Evolutionary conservation across 1,284 basidiomycete genomes (phyloP).

Genomic region (Cryptococcus sp.): DNA sequence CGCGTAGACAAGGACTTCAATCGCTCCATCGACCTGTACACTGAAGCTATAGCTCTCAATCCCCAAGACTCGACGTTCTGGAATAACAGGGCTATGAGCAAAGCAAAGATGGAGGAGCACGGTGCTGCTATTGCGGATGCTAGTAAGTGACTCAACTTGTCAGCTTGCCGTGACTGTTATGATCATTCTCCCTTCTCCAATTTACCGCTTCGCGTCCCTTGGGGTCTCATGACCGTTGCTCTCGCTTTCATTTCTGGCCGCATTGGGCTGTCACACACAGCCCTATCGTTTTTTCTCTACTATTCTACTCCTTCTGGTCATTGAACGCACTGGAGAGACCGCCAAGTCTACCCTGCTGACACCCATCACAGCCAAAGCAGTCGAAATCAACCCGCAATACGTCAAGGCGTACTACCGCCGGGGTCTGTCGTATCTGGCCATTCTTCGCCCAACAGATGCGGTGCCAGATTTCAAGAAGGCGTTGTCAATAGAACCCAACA

Average conservation of each 20-base stretch:
- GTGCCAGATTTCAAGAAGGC: conserved; percentile 86
- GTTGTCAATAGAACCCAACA: conserved; percentile 82
- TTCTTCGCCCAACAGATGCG: conserved; percentile 79
- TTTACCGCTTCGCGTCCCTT: too few species aligned
- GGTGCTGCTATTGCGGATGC: conserved; percentile 54
- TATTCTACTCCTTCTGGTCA: conserved; percentile 2
- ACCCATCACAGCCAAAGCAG: conserved; percentile 69
- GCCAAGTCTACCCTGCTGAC: neutral
- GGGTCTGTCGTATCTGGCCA: conserved; percentile 87
- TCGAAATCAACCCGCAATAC: conserved; percentile 85
- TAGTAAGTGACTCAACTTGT: conserved; percentile 40
- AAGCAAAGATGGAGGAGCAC: conserved; percentile 58
- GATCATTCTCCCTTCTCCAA: too few species aligned
- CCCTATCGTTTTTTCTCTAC: conserved; percentile 10
- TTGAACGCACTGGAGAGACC: neutral
- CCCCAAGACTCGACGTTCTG: conserved; percentile 58
- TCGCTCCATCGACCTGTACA: conserved; percentile 70
- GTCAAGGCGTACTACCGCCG: conserved; percentile 75
- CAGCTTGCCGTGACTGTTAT: neutral
- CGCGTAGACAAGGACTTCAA: conserved; percentile 63
- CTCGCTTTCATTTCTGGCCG: too few species aligned
- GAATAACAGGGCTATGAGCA: conserved; percentile 56
- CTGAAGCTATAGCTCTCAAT: conserved; percentile 75
- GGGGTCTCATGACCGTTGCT: too few species aligned
- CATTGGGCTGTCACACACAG: neutral